A percentile compares a stretch with the other conserved stretches of the same genome.
phyloP scores from a whole-genome alignment of 2,329 filamentous ascomycete species.

The Nothophoma quercina region DNA sequence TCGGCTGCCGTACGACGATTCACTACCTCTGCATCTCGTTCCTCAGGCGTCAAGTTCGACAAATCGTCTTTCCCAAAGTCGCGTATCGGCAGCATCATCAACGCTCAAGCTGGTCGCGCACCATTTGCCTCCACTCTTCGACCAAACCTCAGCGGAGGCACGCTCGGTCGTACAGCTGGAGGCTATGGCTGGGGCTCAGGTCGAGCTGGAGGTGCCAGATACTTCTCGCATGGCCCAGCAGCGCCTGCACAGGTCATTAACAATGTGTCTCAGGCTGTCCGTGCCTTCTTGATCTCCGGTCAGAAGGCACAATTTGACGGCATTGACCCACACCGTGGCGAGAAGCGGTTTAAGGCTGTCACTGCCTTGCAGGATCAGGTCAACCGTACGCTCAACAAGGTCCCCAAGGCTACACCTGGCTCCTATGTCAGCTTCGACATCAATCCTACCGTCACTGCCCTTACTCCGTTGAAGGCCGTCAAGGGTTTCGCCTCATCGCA shows the following conservation, averaged over 20 bases:
- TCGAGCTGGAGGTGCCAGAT: conserved; percentile 74
- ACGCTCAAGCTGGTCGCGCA: conserved; percentile 73
- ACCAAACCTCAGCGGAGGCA: conserved; percentile 89
- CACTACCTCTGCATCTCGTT: conserved; percentile 56
- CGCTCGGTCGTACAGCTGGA: conserved; percentile 82
- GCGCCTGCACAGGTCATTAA: conserved; percentile 89
- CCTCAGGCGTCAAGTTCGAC: conserved; percentile 55
- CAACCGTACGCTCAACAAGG: conserved; percentile 69
- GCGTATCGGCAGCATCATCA: conserved; percentile 62
- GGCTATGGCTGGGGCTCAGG: conserved; percentile 83
- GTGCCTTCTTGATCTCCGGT: conserved; percentile 91
- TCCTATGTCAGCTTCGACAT: conserved; percentile 89
- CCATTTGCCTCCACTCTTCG: conserved; percentile 90
- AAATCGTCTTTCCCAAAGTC: conserved; percentile 64
- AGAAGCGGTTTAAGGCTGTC: conserved; percentile 81
- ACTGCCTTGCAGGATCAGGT: conserved; percentile 77
- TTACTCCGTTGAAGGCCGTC: conserved; percentile 73
- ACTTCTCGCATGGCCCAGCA: conserved; percentile 89
- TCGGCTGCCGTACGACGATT: conserved; percentile 59
- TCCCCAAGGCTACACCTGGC: conserved; percentile 69
- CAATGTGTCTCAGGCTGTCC: conserved; percentile 92
- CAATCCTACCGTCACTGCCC: conserved; percentile 87
- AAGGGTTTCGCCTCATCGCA: conserved; percentile 57
- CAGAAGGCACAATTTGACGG: conserved; percentile 90
- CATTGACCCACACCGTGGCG: conserved; percentile 69